A percentile compares a stretch with the other conserved stretches of the same genome.
Conservation (phyloP, 2,329 filamentous ascomycete species). For the Pseudogymnoascus verrucosus region DNA sequence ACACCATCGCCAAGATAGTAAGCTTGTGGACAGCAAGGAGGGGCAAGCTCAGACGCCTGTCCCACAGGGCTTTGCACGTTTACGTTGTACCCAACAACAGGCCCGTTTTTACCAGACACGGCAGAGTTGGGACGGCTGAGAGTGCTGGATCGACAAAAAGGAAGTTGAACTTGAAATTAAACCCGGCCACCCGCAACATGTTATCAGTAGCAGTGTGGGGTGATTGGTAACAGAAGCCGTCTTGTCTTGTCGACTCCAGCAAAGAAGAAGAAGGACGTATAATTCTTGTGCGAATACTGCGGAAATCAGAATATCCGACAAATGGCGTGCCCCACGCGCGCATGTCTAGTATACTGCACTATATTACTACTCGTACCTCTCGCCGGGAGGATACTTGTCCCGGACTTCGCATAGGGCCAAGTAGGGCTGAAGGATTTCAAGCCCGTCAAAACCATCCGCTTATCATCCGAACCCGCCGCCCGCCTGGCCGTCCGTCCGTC, state of each 20-base stretch:
- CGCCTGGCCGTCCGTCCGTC: constrained; percentile 7
- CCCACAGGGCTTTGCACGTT: background rate
- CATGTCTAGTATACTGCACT: background rate
- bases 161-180: background rate
- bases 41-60: constrained; percentile 2
- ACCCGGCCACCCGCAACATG: background rate
- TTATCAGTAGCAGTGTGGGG: background rate
- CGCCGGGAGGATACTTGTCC: constrained; percentile 2
- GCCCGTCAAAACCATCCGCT: background rate
- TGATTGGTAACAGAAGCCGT: background rate
- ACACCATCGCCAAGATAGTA: background rate
- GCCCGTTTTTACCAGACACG: background rate
- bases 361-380: background rate
- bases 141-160: constrained; percentile 2
- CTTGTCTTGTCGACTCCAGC: background rate
- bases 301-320: background rate
- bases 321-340: constrained; percentile 1
- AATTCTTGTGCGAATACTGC: background rate
- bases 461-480: constrained; percentile 9
- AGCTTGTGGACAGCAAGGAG: background rate
- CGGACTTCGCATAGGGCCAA: constrained; percentile 7
- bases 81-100: constrained; percentile 1
- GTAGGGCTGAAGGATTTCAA: constrained; percentile 8
- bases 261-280: background rate
- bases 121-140: background rate